These are phyloP conservation scores for Suillus luteus DNA, from an alignment of 768 basidiomycete species.

Conservation along the genomic window DNA sequence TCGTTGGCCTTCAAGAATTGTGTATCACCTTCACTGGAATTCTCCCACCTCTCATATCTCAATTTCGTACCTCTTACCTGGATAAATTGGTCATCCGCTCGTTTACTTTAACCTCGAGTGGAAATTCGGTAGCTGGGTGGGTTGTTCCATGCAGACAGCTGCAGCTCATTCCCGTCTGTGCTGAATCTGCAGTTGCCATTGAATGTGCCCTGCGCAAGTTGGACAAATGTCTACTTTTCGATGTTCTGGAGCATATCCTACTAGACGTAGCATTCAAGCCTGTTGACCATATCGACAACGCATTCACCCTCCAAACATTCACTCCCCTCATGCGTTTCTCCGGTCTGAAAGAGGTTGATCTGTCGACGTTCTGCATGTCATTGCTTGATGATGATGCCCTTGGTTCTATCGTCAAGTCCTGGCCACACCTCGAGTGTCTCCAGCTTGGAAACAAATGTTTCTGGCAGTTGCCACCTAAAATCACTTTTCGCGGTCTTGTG, in stretches of 20 bases:
- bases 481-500: not conserved
- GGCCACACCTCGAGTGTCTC: not conserved
- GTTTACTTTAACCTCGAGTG: not conserved
- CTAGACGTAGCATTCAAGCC: not conserved
- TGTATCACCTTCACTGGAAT: not conserved
- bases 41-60: not conserved
- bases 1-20: not conserved
- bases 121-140: not conserved
- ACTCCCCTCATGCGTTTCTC: not conserved
- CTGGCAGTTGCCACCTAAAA: not conserved
- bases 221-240: not conserved
- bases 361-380: not conserved
- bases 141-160: constrained; percentile 3
- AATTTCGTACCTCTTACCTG: not conserved
- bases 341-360: not conserved
- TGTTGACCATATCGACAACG: not conserved
- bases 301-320: not conserved
- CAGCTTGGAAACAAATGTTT: not conserved
- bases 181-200: not conserved
- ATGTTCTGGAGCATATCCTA: not conserved
- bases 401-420: constrained; percentile 1
- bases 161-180: not conserved
- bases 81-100: not conserved
- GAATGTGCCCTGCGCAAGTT: not conserved
- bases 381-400: constrained; percentile 3